A percentile compares a stretch with the other conserved stretches of the same genome.
These are phyloP conservation scores for Hura crepitans DNA, from an alignment of 441 rosid genomes.

Conservation along the genomic window DNA sequence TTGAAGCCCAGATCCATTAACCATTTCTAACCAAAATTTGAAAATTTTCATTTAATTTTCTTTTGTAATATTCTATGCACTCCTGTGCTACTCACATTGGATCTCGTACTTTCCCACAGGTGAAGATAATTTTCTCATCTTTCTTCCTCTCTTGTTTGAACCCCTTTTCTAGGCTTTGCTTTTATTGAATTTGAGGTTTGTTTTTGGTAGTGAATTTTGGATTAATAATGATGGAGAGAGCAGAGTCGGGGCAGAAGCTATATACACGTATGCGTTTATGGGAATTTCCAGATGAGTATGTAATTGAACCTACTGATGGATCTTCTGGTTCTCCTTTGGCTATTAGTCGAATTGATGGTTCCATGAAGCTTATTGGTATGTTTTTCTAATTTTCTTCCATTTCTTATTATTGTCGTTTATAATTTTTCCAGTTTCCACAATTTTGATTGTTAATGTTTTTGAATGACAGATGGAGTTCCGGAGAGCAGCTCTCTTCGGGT, in stretches of 20 bases:
- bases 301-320: constrained; percentile 83
- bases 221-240: constrained; percentile 58
- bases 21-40: not conserved
- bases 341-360: constrained; percentile 55
- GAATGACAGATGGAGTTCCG: constrained; percentile 55
- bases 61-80: not conserved
- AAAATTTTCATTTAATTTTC: not conserved
- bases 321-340: constrained; percentile 53
- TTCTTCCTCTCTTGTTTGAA: not conserved
- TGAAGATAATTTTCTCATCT: not conserved
- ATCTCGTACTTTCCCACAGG: constrained; percentile 4
- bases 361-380: constrained; percentile 63
- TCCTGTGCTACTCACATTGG: not conserved
- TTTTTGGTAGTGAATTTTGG: not conserved
- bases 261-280: constrained; percentile 70
- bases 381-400: not conserved
- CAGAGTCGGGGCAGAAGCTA: constrained; percentile 66
- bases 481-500: constrained; percentile 69
- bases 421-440: not conserved
- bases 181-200: not conserved
- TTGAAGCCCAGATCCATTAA: constrained; percentile 4
- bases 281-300: constrained; percentile 86
- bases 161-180: not conserved
- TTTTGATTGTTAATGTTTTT: constrained; percentile 3
- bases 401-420: not conserved